Evolutionary conservation across 768 basidiomycete genomes (phyloP), one percentile per base, ranked within the genome.

Genomic region (Lactarius trivialis): DNA sequence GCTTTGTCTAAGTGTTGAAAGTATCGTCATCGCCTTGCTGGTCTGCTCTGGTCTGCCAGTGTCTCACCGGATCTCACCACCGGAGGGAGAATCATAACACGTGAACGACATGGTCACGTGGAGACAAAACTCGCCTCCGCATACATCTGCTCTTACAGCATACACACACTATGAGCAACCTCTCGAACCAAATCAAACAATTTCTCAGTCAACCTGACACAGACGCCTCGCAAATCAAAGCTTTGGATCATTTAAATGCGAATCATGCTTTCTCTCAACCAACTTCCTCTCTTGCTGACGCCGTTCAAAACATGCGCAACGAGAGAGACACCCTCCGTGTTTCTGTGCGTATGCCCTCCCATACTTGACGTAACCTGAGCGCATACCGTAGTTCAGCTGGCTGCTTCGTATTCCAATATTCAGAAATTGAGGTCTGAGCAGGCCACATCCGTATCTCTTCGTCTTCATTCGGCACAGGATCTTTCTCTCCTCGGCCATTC

Each of bases 401-500:
- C 75, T 50, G 70, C 75, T 43, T 90, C 88, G 12, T 75, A 80
- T 67, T 73, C 73, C 15, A 72, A 74, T 32, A 69, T 87, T 24
- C 77, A 82, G 52, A 58, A 67, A 1, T 70, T 86, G 17, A 74
- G 89, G 7, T 68, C 74, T 3, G 71, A 79, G 45, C 81, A 86
- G 4, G 81, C 81, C 43, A 65, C 72, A 12, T 71, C 76, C 24
- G 79, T 82, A 2, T 71, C 81, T 56, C 70, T 73, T 26, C 77
- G 86, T 36, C 75, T 90, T 37, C 76, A 79, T 56, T 79, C 83
- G 9, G 89, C 89, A 0, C 86, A 90, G 69, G 84, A 87, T 60
- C 76, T 93, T 43, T 85, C 90, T 1, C 77, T 89, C n/a, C 74
- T 87, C 36, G 80, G 93, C 28, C 89, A 93, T 73, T 82, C 82